phyloP scores from a whole-genome alignment of 139 green algal species.

The Chlorella sp. region DNA sequence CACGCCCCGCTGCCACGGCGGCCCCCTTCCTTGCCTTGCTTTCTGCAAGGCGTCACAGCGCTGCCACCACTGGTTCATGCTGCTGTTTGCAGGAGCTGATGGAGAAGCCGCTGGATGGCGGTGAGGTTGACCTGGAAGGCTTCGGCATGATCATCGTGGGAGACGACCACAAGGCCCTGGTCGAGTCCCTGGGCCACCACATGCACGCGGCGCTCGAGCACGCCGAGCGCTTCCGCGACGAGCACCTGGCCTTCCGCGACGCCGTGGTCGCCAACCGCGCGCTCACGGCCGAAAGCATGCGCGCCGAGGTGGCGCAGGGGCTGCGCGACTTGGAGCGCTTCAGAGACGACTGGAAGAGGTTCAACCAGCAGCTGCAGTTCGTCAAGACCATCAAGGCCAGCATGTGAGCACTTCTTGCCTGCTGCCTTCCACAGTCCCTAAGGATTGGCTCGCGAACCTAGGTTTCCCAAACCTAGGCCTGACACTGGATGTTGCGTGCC shows the following conservation, averaged over 20 bases:
- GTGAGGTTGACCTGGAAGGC: constrained; percentile 21
- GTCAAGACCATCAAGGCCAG: constrained; percentile 14
- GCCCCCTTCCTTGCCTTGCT: too few relatives aligned
- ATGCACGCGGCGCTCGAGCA: constrained; percentile 27
- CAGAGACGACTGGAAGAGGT: constrained; percentile 17
- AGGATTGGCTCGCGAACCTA: too few relatives aligned
- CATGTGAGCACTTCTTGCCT: not conserved
- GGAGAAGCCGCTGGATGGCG: constrained; percentile 29
- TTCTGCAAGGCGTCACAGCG: too few relatives aligned
- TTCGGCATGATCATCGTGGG: constrained; percentile 47
- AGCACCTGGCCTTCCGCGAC: constrained; percentile 30
- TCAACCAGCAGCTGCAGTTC: constrained; percentile 22
- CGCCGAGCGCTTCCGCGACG: constrained; percentile 30
- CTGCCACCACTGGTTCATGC: too few relatives aligned
- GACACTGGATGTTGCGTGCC: too few relatives aligned
- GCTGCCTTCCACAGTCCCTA: too few relatives aligned
- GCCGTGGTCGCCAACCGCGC: constrained; percentile 20
- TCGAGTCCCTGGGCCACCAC: constrained; percentile 17
- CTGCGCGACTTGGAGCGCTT: constrained; percentile 28
- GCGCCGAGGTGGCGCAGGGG: constrained; percentile 13
- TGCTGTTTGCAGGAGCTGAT: constrained; percentile 32
- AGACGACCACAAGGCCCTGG: constrained; percentile 22
- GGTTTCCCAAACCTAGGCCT: too few relatives aligned
- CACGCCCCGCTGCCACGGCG: too few relatives aligned
- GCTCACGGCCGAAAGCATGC: constrained; percentile 14